Evolutionary conservation across 2,329 filamentous ascomycete species (phyloP).

Genomic region (Camptophora hylomeconis): DNA sequence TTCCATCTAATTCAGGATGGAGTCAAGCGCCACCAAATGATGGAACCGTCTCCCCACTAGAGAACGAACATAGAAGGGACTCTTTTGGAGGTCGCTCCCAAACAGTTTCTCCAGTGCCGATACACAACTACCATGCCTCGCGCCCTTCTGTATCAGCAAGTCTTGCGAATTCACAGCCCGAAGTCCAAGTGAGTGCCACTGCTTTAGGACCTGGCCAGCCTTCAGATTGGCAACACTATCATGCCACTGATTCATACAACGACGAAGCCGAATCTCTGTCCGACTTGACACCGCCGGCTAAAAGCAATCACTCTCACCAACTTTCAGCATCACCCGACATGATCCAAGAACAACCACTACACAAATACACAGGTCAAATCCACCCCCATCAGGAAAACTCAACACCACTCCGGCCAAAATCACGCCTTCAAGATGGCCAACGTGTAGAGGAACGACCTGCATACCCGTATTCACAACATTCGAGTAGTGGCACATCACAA

Average conservation of each 20-base stretch:
- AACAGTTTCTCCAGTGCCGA: slow-evolving; percentile 6
- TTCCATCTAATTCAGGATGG: slow-evolving; percentile 7
- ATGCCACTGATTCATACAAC: slow-evolving; percentile 3
- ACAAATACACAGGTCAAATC: too few relatives aligned
- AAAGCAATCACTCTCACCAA: not conserved
- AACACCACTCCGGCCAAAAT: too few relatives aligned
- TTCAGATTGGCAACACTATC: slow-evolving; percentile 34
- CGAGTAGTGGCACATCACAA: too few relatives aligned
- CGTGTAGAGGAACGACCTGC: too few relatives aligned
- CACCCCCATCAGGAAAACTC: too few relatives aligned
- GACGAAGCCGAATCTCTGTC: not conserved
- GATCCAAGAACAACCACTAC: too few relatives aligned
- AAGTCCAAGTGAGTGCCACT: slow-evolving; percentile 20
- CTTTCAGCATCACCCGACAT: too few relatives aligned
- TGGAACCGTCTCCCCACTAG: slow-evolving; percentile 15
- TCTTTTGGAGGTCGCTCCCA: too few relatives aligned
- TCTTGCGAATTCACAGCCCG: too few relatives aligned
- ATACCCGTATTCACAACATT: too few relatives aligned
- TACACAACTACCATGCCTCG: slow-evolving; percentile 3
- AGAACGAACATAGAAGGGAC: slow-evolving; percentile 5
- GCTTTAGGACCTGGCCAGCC: slow-evolving; percentile 29
- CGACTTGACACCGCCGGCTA: not conserved
- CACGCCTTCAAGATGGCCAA: too few relatives aligned
- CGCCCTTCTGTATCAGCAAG: slow-evolving; percentile 5
- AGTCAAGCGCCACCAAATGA: slow-evolving; percentile 7